phyloP scores from a whole-genome alignment of 116 monocot species.

The Posidonia oceanica region DNA sequence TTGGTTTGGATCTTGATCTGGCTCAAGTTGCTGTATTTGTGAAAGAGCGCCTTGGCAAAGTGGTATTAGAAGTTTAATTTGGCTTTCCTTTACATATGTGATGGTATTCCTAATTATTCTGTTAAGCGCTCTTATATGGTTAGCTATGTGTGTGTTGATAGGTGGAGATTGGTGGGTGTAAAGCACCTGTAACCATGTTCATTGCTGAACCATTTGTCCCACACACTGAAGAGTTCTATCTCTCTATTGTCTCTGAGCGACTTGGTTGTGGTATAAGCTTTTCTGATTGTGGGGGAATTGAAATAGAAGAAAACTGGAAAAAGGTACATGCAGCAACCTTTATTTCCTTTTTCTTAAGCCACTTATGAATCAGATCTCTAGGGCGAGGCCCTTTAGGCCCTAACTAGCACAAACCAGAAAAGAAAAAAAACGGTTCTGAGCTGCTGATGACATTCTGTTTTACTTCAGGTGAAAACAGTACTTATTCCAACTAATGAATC shows the following conservation, averaged over 20 bases:
- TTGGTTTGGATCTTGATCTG: constrained; percentile 73
- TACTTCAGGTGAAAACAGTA: constrained; percentile 56
- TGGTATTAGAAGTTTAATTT: constrained; percentile 25
- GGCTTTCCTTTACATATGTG: background rate
- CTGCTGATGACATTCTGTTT: background rate
- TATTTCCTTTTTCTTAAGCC: background rate
- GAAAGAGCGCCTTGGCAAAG: constrained; percentile 69
- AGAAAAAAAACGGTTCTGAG: no score
- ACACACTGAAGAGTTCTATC: constrained; percentile 83
- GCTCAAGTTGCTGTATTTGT: constrained; percentile 75
- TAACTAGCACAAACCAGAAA: no score
- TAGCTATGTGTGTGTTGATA: constrained; percentile 1
- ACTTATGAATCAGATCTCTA: no score
- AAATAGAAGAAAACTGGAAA: constrained; percentile 97
- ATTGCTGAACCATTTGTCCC: constrained; percentile 92
- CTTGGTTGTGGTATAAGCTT: constrained; percentile 84
- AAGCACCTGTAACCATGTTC: constrained; percentile 91
- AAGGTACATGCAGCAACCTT: constrained; percentile 26
- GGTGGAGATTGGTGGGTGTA: constrained; percentile 98
- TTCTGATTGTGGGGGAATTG: constrained; percentile 95
- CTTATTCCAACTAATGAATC: constrained; percentile 64
- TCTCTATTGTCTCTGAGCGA: constrained; percentile 81
- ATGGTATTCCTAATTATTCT: no score
- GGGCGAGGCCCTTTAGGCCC: no score
- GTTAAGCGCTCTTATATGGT: no score